These are phyloP conservation scores for Selaginella tamariscina DNA, from an alignment of 75 land plant genomes.

Conservation along the genomic window DNA sequence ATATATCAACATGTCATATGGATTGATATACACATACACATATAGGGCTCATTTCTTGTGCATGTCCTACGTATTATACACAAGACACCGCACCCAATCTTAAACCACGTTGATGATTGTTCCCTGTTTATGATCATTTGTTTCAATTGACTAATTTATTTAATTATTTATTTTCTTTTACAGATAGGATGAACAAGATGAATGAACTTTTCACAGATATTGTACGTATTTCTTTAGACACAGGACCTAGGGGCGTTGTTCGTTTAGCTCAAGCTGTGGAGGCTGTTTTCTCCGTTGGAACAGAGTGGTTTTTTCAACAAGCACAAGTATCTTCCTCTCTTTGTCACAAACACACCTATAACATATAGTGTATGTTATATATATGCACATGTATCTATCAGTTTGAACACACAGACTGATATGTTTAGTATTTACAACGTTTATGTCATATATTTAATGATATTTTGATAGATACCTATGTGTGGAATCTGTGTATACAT, in stretches of 20 bases:
- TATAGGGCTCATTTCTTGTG: too few species aligned
- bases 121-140: too few species aligned
- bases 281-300: slow-evolving; percentile 70
- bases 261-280: slow-evolving; percentile 85
- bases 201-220: slow-evolving; percentile 88
- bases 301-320: slow-evolving; percentile 69
- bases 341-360: not conserved
- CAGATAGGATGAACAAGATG: too few species aligned
- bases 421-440: not conserved
- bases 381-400: not conserved
- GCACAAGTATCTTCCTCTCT: slow-evolving; percentile 5
- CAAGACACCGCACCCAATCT: too few species aligned
- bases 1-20: too few species aligned
- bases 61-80: too few species aligned
- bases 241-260: slow-evolving; percentile 96
- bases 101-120: too few species aligned
- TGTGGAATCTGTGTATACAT: not conserved
- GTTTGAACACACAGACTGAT: not conserved
- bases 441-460: not conserved
- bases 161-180: too few species aligned
- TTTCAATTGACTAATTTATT: too few species aligned
- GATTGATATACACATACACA: too few species aligned
- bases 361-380: not conserved
- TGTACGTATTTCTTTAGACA: slow-evolving; percentile 63
- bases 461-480: not conserved